Conservation (phyloP, 2,329 filamentous ascomycete species). For the Curvularia lunata region DNA sequence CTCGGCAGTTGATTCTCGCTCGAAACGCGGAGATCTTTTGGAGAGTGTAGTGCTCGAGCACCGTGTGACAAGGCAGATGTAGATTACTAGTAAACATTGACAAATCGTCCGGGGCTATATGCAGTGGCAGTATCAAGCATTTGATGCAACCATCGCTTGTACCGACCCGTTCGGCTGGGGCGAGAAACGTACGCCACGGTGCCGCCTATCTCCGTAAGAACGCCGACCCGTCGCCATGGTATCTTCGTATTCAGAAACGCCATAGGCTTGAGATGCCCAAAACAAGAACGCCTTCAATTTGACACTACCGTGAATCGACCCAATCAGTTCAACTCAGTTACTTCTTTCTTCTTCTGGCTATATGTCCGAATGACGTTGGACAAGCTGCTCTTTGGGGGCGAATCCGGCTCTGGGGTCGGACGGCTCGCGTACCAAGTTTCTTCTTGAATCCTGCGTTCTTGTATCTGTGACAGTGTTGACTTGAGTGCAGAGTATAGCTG, state of each 20-base stretch:
- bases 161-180: background rate
- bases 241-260: constrained; percentile 6
- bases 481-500: constrained; percentile 46
- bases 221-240: constrained; percentile 2
- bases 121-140: background rate
- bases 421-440: background rate
- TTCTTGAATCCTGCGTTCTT: constrained; percentile 23
- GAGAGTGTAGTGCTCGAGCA: background rate
- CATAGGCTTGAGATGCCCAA: background rate
- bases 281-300: background rate
- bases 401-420: background rate
- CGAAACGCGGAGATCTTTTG: background rate
- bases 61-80: background rate
- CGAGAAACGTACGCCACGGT: background rate
- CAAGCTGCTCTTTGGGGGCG: background rate
- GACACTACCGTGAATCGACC: background rate
- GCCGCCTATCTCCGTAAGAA: background rate
- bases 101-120: background rate
- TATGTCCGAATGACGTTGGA: background rate
- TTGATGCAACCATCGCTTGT: background rate
- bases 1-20: background rate
- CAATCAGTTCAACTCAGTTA: background rate
- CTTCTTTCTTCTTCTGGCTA: constrained; percentile 5
- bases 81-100: constrained; percentile 1
- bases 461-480: constrained; percentile 43